Percentiles rank a stretch among this genome's conserved stretches.
Evolutionary conservation across 768 basidiomycete species (phyloP).

Genomic region (Kwoniella bestiolae): DNA sequence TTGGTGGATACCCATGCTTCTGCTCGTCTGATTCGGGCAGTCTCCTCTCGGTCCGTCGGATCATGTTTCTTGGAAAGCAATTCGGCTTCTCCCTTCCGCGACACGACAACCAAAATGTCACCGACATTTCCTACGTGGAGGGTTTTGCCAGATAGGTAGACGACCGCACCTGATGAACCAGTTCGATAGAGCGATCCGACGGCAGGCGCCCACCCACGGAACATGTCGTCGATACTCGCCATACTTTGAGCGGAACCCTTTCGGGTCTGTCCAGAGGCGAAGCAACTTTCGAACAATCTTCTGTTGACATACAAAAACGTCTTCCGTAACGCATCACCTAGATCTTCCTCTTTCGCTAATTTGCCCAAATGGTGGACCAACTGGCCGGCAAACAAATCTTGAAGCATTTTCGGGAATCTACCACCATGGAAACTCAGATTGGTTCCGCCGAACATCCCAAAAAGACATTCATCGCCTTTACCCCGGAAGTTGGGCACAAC

Average conservation of each 20-base stretch:
- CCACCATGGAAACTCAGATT: conserved; percentile 61
- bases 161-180: conserved; percentile 82
- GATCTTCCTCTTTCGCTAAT: conserved; percentile 58
- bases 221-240: conserved; percentile 48
- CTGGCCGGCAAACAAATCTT: conserved; percentile 73
- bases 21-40: conserved; percentile 80
- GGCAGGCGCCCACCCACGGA: conserved; percentile 34
- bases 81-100: conserved; percentile 70
- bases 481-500: conserved; percentile 84
- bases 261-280: conserved; percentile 59
- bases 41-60: conserved; percentile 84
- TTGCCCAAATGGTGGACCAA: conserved; percentile 67
- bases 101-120: conserved; percentile 83
- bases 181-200: conserved; percentile 63
- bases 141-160: conserved; percentile 78
- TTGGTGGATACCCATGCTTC: conserved; percentile 94
- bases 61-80: conserved; percentile 80
- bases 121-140: conserved; percentile 91
- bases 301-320: conserved; percentile 88
- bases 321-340: conserved; percentile 74
- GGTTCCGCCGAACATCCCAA: conserved; percentile 91
- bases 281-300: conserved; percentile 70
- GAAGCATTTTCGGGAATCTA: conserved; percentile 77
- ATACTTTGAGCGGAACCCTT: conserved; percentile 74
- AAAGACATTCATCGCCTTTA: conserved; percentile 77